phyloP scores from a whole-genome alignment of 139 green algal species.

The Chlorella ohadii region DNA sequence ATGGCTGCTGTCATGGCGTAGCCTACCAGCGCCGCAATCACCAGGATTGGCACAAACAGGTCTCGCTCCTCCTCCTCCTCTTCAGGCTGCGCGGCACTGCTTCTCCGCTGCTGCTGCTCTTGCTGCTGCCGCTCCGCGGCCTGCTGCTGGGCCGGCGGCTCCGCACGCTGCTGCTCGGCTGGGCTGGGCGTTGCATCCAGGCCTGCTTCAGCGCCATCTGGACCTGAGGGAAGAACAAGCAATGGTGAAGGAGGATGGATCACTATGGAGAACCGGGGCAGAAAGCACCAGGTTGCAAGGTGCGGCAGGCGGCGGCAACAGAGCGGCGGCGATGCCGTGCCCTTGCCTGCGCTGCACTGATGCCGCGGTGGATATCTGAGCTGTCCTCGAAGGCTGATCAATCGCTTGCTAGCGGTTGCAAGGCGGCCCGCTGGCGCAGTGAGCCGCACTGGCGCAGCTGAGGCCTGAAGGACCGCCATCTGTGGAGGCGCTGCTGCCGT shows the following conservation, averaged over 20 bases:
- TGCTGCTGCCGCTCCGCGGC: too few relatives aligned
- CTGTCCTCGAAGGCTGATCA: too few relatives aligned
- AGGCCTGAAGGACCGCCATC: too few relatives aligned
- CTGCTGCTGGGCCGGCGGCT: not conserved
- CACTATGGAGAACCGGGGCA: too few relatives aligned
- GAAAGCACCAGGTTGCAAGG: too few relatives aligned
- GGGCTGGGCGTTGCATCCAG: not conserved
- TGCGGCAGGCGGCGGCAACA: too few relatives aligned
- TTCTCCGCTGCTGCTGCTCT: not conserved
- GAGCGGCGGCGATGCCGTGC: too few relatives aligned
- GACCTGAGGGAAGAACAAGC: not conserved
- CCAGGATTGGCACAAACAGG: constrained; percentile 22
- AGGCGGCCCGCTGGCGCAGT: too few relatives aligned
- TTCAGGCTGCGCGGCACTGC: not conserved
- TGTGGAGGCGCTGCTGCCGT: too few relatives aligned
- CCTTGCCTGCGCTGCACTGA: not conserved
- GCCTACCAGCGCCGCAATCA: not conserved
- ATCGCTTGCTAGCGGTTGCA: too few relatives aligned
- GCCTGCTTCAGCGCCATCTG: not conserved
- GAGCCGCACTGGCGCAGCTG: too few relatives aligned
- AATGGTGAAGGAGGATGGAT: too few relatives aligned
- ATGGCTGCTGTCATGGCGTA: constrained; percentile 23
- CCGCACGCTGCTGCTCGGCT: not conserved
- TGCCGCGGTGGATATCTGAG: not conserved
- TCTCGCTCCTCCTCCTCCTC: constrained; percentile 21